A percentile compares a stretch with the other conserved stretches of the same genome.
Conservation (phyloP, 768 basidiomycete species). For the Rhodotorula toruloides region DNA sequence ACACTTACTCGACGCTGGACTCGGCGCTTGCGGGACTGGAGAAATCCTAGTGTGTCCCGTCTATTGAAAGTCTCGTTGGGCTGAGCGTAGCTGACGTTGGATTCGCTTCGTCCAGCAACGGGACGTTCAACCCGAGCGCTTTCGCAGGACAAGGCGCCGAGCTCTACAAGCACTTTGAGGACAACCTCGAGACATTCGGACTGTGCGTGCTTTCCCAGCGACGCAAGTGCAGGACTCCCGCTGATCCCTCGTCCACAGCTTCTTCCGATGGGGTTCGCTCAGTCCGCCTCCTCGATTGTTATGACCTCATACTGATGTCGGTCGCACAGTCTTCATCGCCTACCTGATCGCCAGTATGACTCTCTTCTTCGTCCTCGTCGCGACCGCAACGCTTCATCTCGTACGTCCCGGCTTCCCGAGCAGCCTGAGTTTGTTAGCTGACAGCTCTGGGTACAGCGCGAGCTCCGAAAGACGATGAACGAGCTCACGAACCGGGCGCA, state of each 20-base stretch:
- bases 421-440: neutral
- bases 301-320: too few relatives aligned
- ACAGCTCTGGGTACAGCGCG: conserved; percentile 7
- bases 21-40: neutral
- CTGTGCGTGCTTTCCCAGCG: neutral
- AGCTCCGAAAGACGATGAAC: conserved; percentile 24
- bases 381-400: conserved; percentile 11
- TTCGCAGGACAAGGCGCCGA: neutral
- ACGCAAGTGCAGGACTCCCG: neutral
- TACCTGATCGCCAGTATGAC: conserved; percentile 2
- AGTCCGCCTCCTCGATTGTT: rapidly evolving
- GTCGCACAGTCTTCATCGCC: neutral
- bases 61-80: too few relatives aligned
- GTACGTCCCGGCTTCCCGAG: neutral
- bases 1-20: neutral
- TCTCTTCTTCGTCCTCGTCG: conserved; percentile 2
- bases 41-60: neutral
- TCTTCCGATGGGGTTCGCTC: conserved; percentile 18
- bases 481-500: conserved; percentile 2
- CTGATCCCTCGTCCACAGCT: neutral
- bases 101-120: neutral
- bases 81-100: too few relatives aligned
- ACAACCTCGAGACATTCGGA: neutral
- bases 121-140: conserved; percentile 1
- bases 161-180: neutral